Percentiles rank a stretch among this genome's conserved stretches.
Conservation (phyloP, 768 basidiomycete species). For the Mycena capillaripes region DNA sequence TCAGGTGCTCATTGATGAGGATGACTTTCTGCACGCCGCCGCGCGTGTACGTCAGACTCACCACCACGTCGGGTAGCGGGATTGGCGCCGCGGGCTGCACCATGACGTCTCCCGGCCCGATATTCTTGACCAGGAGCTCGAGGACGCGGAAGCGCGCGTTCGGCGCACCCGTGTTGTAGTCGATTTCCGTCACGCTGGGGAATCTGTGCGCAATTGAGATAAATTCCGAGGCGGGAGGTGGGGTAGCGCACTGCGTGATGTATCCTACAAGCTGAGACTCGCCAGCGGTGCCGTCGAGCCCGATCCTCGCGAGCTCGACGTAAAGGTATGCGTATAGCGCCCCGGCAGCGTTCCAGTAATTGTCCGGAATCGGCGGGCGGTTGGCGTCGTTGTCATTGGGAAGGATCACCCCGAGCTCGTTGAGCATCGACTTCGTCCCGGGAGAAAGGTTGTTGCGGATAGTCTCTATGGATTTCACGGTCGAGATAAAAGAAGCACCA, state of each 20-base stretch:
- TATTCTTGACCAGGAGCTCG: conserved; percentile 3
- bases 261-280: conserved; percentile 1
- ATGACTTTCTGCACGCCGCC: conserved; percentile 1
- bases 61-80: neutral
- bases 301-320: conserved; percentile 1
- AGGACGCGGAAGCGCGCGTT: conserved; percentile 6
- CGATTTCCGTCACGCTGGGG: conserved; percentile 6
- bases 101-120: neutral
- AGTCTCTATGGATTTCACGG: too few species aligned
- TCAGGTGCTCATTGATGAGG: conserved; percentile 6
- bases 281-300: conserved; percentile 1
- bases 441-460: neutral
- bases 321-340: conserved; percentile 6
- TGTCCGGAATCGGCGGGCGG: conserved; percentile 3
- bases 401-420: conserved; percentile 1
- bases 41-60: conserved; percentile 3
- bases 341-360: conserved; percentile 4
- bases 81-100: conserved; percentile 3
- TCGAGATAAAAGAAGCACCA: too few species aligned
- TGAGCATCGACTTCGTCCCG: conserved; percentile 1
- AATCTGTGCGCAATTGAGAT: conserved; percentile 1
- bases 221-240: neutral
- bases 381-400: neutral
- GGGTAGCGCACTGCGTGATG: conserved; percentile 3
- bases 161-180: conserved; percentile 2